A percentile compares a stretch with the other conserved stretches of the same genome.
phyloP scores from a whole-genome alignment of 2,329 filamentous ascomycete species.

The Dactylellina cionopaga region DNA sequence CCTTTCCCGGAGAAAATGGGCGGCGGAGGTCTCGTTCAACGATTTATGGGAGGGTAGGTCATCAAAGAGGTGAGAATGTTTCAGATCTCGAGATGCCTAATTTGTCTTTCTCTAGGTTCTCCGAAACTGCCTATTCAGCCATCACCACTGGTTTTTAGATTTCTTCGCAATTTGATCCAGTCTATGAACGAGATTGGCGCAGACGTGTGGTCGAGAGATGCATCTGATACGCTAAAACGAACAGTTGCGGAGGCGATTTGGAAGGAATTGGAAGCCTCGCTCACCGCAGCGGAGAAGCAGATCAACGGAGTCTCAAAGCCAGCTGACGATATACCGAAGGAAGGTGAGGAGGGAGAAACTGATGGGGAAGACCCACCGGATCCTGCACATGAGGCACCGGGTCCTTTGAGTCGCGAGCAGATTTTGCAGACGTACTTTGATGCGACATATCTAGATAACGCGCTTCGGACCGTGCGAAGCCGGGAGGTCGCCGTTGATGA shows the following conservation, averaged over 20 bases:
- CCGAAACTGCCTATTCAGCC: conserved; percentile 80
- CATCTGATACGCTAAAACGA: conserved; percentile 60
- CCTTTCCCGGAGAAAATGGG: conserved; percentile 40
- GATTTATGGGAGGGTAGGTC: conserved; percentile 37
- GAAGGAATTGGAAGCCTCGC: conserved; percentile 30
- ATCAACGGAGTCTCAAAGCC: conserved; percentile 14
- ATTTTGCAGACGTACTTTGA: conserved; percentile 44
- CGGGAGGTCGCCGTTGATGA: conserved; percentile 3
- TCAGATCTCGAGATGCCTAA: too few species aligned
- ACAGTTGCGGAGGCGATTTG: conserved; percentile 32
- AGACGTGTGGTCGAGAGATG: conserved; percentile 82
- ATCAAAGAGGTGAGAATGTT: too few species aligned
- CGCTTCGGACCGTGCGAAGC: conserved; percentile 18
- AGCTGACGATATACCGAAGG: neutral
- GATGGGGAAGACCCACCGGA: neutral
- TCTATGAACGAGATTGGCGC: conserved; percentile 76
- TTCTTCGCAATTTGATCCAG: conserved; percentile 72
- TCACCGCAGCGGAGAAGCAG: conserved; percentile 35
- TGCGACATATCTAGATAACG: conserved; percentile 44
- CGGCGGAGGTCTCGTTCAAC: conserved; percentile 31
- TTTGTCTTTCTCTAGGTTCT: conserved; percentile 11
- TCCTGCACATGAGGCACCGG: neutral
- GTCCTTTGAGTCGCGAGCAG: conserved; percentile 27
- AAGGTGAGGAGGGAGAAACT: neutral
- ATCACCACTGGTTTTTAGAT: conserved; percentile 76